Base-by-base conservation (phyloP, 2,329 filamentous ascomycete genomes). In the Fusarium pilosicola region DNA sequence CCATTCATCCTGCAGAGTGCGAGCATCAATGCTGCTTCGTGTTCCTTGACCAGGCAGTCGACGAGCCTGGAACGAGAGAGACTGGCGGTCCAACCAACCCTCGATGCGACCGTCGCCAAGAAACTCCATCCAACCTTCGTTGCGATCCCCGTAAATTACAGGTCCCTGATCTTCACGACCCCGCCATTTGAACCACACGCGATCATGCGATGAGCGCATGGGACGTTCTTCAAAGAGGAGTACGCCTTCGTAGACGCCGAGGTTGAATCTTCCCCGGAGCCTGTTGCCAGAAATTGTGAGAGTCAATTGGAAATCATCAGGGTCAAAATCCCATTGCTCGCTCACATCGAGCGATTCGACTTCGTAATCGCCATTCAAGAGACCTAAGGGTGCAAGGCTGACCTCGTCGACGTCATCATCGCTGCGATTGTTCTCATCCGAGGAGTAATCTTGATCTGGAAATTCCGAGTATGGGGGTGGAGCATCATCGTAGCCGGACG, bases 191-290 rank as follows among this genome's bases (percentile, higher is more conserved):
- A 85, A 81, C 3, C 54, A 32, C 0, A 83, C n/a, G 1, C 11
- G 15, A 0, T 80, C 70, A 13, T 72, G 39, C 0, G 83, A 82
- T 6, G 83, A 80, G 41, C 74, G 38, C 62, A 70, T 78, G 1
- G 83, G 84, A 6, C 81, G 81, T 22, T 82, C 57, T 12, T 80
- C 63, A 38, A 88, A 79, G 39, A 80, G 79, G n/a, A 88, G 75
- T 7, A 88, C 75, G 3, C 86, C 85, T 44, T 79, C 65, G 42
- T 85, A 79, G 13, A 83, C 62, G 2, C 83, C 84, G 9, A 87
- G 79, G 48, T 84, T 79, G 70, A 88, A 88, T 2, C 71, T 76
- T 1, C 84, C 86, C 86, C 87, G 88, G 13, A 88, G 74, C 20
- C 70, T 81, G 10, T 75, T 77, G 18, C 82, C 82, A 22, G 78